Conservation (phyloP, 345 rosid genomes). For the Lagerstroemia speciosa region DNA sequence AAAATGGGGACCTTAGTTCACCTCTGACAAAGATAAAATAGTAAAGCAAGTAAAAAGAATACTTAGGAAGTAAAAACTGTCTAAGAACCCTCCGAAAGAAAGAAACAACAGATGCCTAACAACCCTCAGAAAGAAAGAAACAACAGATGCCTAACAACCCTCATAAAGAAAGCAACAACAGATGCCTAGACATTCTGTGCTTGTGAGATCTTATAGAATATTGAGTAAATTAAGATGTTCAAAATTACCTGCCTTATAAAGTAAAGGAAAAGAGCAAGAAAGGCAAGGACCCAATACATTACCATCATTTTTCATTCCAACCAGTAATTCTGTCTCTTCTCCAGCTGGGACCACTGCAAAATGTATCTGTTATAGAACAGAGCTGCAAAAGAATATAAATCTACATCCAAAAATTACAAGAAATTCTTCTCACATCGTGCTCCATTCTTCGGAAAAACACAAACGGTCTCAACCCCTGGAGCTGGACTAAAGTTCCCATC, state of each 20-base stretch:
- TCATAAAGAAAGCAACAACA: no score
- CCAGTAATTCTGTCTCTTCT: slow-evolving; percentile 72
- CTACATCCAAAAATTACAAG: neutral
- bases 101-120: neutral
- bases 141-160: no score
- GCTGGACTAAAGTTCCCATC: slow-evolving; percentile 47
- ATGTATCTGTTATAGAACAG: neutral
- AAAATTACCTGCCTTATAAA: neutral
- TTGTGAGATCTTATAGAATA: neutral
- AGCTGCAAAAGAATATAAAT: neutral
- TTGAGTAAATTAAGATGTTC: neutral
- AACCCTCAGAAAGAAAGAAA: no score
- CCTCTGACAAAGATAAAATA: neutral
- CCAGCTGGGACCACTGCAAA: slow-evolving; percentile 69
- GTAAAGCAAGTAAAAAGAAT: slow-evolving; percentile 4
- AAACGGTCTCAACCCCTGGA: slow-evolving; percentile 56
- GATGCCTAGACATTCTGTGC: no score
- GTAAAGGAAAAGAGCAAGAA: neutral
- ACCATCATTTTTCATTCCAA: slow-evolving; percentile 89
- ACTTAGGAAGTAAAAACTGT: neutral
- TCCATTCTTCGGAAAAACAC: slow-evolving; percentile 71
- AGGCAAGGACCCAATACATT: slow-evolving; percentile 9
- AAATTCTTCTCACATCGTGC: slow-evolving; percentile 39
- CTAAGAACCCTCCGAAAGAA: neutral
- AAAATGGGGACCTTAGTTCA: neutral